Evolutionary conservation across 805 yeast genomes (phyloP).

Genomic region (Yamadazyma akitaensis): DNA sequence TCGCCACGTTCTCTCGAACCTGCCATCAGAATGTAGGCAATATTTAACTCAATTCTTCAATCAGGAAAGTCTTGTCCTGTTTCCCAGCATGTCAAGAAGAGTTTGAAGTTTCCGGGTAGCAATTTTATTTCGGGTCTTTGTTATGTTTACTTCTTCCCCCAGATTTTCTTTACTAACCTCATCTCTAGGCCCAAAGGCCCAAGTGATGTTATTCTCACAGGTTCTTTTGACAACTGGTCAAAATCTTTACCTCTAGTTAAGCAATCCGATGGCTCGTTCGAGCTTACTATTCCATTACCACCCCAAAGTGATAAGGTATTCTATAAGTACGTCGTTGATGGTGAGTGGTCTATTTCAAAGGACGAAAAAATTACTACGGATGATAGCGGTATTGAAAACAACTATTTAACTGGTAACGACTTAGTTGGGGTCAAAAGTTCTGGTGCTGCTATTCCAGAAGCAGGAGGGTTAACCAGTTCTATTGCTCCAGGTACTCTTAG

Average conservation of each 20-base stretch:
- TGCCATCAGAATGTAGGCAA: no score
- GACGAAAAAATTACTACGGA: conserved; percentile 43
- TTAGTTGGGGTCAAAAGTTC: conserved; percentile 18
- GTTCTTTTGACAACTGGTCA: conserved; percentile 66
- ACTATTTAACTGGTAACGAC: conserved; percentile 40
- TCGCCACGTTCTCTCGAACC: no score
- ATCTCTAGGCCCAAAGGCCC: conserved; percentile 43
- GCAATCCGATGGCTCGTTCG: conserved; percentile 58
- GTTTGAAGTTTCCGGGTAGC: background rate
- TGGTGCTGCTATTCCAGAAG: conserved; percentile 28
- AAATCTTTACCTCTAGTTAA: conserved; percentile 59
- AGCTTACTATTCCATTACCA: conserved; percentile 54
- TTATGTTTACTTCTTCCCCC: no score
- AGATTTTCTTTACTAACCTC: conserved; percentile 21
- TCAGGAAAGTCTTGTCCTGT: no score
- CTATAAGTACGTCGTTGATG: conserved; percentile 69
- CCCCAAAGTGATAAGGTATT: conserved; percentile 38
- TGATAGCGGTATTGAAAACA: conserved; percentile 50
- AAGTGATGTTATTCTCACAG: conserved; percentile 60
- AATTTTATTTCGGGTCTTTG: background rate
- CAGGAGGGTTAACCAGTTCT: conserved; percentile 31
- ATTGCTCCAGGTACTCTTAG: conserved; percentile 18
- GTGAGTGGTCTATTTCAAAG: conserved; percentile 52
- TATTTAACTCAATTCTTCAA: no score
- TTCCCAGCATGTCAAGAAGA: no score